Base-by-base conservation (phyloP, 352 stramenopile genomes). In the Phytopythium chamaehyphon region DNA sequence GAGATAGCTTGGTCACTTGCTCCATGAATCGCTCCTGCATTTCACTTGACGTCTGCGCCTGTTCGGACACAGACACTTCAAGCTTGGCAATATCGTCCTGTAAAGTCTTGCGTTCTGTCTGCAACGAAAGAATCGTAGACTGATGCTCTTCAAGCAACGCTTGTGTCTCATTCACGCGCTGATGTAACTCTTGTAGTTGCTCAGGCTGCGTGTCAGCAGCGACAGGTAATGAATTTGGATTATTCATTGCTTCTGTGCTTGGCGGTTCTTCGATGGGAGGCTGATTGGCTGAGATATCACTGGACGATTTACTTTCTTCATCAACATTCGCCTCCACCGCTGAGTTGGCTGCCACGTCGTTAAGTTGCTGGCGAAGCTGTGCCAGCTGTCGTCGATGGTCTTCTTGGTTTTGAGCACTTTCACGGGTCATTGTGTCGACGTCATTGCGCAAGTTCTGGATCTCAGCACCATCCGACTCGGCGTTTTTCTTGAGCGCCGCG, bases 401-500 rank as follows among this genome's bases (percentile, higher is more conserved):
- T 15, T 66, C 54, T 1, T 70, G 35, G 15, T 63, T 62, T 7
- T 59, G 57, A 12, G 16, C 59, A 22, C 64, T 72, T 22, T 64
- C 56, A 0, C 40, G 49, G 1, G 35, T 47, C 40, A 73, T 55
- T 18, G 46, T 48, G 15, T 62, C 59, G 9, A 80, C 24, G 16
- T 75, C 54, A 8, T 66, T 47, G 43, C 50, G 51, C 21, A 70
- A 7, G 0, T 42, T 48, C 35, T 79, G 53, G 37, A 78, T 51
- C 48, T 77, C 58, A 16, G 74, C 66, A 16, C 61, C 63, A 33
- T 53, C 62, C 22, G 43, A 40, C 35, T 57, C 53, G 8, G 61
- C 65, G 26, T 66, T 61, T 16, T 59, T 31, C 38, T 66, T 66
- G 40, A 89, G 65, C 5, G 57, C 47, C 16, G 53, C 53, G 22